These are phyloP conservation scores for Agrocybe pediades DNA, from an alignment of 768 basidiomycete species.

Conservation along the genomic window DNA sequence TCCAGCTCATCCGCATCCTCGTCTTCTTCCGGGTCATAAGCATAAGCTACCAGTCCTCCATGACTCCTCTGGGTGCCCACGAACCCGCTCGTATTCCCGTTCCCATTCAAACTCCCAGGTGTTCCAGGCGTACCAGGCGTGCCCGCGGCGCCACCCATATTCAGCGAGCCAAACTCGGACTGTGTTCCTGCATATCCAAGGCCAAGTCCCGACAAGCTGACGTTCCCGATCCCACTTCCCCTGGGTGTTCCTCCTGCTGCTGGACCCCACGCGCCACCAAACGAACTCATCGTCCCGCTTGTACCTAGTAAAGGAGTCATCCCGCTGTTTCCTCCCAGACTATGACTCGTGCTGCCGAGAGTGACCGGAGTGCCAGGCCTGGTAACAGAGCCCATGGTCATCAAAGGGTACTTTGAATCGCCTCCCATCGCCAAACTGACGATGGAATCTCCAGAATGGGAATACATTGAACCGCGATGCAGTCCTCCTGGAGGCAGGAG, in stretches of 20 bases:
- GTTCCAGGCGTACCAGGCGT: neutral
- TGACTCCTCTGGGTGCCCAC: constrained; percentile 1
- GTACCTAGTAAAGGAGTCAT: too few species aligned
- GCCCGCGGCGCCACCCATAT: too few species aligned
- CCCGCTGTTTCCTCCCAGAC: neutral
- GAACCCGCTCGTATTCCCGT: neutral
- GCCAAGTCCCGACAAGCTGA: neutral
- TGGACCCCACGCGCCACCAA: too few species aligned
- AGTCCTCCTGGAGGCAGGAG: neutral
- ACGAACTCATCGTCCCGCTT: neutral
- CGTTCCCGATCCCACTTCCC: neutral
- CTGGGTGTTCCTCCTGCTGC: neutral
- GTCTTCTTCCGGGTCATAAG: constrained; percentile 53
- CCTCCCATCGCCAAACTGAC: neutral
- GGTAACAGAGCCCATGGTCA: neutral
- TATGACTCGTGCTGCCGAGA: neutral
- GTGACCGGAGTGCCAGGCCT: neutral
- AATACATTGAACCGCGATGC: neutral
- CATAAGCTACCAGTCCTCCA: constrained; percentile 58
- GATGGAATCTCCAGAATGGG: neutral
- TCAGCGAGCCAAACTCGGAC: neutral
- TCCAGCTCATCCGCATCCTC: constrained; percentile 21
- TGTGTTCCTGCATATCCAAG: neutral
- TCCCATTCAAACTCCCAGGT: too few species aligned
- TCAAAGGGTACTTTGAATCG: neutral